Evolutionary conservation across 345 rosid species (phyloP).

Genomic region (Corchorus capsularis): DNA sequence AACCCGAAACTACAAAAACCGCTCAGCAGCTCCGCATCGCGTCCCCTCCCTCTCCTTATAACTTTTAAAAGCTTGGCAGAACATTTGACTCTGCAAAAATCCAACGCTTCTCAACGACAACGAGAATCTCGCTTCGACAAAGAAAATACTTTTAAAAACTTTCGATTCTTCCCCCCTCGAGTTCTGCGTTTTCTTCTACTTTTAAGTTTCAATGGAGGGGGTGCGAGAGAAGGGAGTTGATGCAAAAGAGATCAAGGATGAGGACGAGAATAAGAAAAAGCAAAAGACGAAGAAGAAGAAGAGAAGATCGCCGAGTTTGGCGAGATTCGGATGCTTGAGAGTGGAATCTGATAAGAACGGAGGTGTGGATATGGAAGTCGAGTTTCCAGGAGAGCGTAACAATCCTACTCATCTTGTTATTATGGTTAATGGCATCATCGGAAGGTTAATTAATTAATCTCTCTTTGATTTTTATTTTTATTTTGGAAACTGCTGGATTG

Average conservation of each 20-base stretch:
- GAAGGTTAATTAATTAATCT: conserved; percentile 50
- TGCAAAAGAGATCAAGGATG: conserved; percentile 1
- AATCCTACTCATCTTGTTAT: conserved; percentile 69
- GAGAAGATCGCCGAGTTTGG: conserved; percentile 29
- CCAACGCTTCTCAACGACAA: neutral
- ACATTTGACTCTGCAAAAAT: neutral
- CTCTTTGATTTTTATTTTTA: neutral
- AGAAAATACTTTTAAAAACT: no score
- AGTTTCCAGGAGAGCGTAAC: conserved; percentile 39
- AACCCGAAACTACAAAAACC: conserved; percentile 6
- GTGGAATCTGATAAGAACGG: conserved; percentile 44
- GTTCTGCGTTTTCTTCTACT: neutral
- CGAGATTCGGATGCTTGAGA: conserved; percentile 57
- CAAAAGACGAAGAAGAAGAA: conserved; percentile 16
- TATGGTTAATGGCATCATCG: conserved; percentile 85
- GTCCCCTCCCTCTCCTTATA: neutral
- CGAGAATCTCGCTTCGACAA: neutral
- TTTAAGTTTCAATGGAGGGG: conserved; percentile 17
- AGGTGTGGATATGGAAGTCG: conserved; percentile 53
- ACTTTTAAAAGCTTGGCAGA: neutral
- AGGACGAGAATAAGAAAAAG: neutral
- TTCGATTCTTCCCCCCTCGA: neutral
- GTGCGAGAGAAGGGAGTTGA: conserved; percentile 4
- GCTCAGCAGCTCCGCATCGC: neutral
- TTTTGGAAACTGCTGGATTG: neutral